These are phyloP conservation scores for Asterella californica DNA, from an alignment of 225 moss, liverwort and hornwort genomes.

Conservation along the genomic window DNA sequence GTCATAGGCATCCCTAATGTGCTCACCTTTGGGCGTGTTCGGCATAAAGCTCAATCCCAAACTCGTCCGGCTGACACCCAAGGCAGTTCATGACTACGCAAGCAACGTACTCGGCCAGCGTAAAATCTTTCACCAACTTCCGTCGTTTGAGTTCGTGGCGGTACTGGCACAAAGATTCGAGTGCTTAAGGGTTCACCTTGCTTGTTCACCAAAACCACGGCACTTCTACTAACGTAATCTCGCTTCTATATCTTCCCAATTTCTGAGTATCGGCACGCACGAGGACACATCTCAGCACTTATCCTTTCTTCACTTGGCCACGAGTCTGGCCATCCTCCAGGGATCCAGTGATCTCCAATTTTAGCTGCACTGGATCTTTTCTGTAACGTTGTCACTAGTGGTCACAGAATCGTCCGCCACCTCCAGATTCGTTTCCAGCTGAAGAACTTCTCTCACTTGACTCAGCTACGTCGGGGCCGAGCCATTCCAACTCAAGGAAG, in stretches of 20 bases:
- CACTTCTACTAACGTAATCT: no score
- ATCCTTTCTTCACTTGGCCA: constrained; percentile 92
- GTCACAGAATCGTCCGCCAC: constrained; percentile 87
- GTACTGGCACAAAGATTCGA: constrained; percentile 82
- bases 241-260: no score
- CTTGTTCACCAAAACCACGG: constrained; percentile 81
- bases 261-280: no score
- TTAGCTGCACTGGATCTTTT: constrained; percentile 72
- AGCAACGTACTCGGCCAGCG: constrained; percentile 62
- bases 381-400: constrained; percentile 70
- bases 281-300: constrained; percentile 83
- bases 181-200: constrained; percentile 86
- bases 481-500: not conserved
- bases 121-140: constrained; percentile 82
- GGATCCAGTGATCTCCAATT: constrained; percentile 82
- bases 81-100: constrained; percentile 12
- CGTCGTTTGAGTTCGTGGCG: constrained; percentile 74
- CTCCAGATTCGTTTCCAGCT: constrained; percentile 78
- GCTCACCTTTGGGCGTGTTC: no score
- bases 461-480: not conserved
- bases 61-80: no score
- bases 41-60: no score
- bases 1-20: no score
- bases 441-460: constrained; percentile 47
- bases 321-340: constrained; percentile 87